Conservation (phyloP, 768 basidiomycete genomes). For the Dioszegia aurantiaca region DNA sequence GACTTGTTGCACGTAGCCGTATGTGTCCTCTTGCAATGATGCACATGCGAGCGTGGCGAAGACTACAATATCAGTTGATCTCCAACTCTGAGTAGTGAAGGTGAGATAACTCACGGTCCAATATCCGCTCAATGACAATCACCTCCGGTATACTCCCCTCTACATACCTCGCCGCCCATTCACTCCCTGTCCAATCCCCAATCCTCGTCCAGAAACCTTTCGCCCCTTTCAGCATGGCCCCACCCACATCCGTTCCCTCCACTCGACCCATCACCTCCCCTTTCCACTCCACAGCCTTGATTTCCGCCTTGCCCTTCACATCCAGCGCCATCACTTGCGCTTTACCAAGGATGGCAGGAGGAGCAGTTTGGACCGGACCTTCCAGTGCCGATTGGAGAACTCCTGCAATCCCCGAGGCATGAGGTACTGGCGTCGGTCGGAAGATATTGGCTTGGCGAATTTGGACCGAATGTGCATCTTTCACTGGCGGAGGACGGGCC, state of each 20-base stretch:
- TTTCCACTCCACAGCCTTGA: slow-evolving; percentile 21
- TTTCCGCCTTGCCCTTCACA: slow-evolving; percentile 17
- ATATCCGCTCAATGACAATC: slow-evolving; percentile 17
- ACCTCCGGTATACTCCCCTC: slow-evolving; percentile 13
- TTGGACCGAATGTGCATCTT: slow-evolving; percentile 30
- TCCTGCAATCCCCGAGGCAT: slow-evolving; percentile 17
- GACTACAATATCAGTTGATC: slow-evolving; percentile 29
- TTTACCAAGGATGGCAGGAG: slow-evolving; percentile 25
- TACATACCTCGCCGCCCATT: slow-evolving; percentile 32
- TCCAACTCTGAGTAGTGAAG: neutral
- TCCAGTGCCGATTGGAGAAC: slow-evolving; percentile 25
- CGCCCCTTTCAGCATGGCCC: slow-evolving; percentile 22
- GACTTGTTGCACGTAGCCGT: slow-evolving; percentile 48
- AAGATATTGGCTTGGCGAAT: slow-evolving; percentile 42
- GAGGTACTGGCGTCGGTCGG: slow-evolving; percentile 24
- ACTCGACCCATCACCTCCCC: slow-evolving; percentile 27
- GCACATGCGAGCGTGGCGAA: slow-evolving; percentile 38
- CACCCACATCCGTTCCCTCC: slow-evolving; percentile 23
- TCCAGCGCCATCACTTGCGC: slow-evolving; percentile 16
- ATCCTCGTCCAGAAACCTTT: slow-evolving; percentile 19
- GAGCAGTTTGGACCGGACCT: slow-evolving; percentile 27
- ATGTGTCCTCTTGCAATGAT: slow-evolving; percentile 46
- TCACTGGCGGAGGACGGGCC: slow-evolving; percentile 8
- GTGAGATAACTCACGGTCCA: slow-evolving; percentile 33
- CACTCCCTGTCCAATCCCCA: slow-evolving; percentile 29